These are phyloP conservation scores for Tylopilus plumbeoviolaceoides DNA, from an alignment of 768 basidiomycete species.

Conservation along the genomic window DNA sequence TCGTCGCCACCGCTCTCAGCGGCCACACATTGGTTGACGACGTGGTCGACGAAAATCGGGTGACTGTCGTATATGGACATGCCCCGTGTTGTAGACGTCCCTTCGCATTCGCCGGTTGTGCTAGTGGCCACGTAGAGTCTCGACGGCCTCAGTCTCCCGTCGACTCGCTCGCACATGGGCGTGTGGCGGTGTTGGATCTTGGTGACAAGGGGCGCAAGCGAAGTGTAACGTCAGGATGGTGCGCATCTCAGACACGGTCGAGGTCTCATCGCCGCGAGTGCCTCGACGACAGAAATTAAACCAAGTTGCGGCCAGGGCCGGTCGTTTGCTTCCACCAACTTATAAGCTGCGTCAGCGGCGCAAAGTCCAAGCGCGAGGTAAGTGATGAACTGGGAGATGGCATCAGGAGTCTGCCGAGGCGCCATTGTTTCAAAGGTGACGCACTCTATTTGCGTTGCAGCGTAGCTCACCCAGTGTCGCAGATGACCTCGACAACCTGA, in stretches of 20 bases:
- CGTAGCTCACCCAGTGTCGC: no score
- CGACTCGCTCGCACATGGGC: constrained; percentile 8
- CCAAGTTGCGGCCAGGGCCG: constrained; percentile 17
- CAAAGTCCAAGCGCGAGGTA: constrained; percentile 81
- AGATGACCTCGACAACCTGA: no score
- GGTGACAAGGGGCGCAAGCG: constrained; percentile 1
- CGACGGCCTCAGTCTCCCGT: constrained; percentile 15
- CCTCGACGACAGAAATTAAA: constrained; percentile 21
- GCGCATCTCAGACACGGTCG: constrained; percentile 23
- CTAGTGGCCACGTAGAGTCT: constrained; percentile 19
- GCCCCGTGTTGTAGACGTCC: not conserved
- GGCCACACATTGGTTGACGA: constrained; percentile 29
- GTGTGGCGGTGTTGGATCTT: not conserved
- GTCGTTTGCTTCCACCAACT: constrained; percentile 69
- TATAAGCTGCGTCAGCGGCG: constrained; percentile 60
- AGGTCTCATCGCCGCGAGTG: constrained; percentile 16
- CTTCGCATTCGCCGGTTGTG: not conserved
- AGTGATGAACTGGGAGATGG: constrained; percentile 55
- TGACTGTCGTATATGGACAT: not conserved
- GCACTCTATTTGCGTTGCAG: no score
- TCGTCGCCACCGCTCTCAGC: constrained; percentile 23
- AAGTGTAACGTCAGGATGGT: constrained; percentile 24
- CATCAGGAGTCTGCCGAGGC: no score
- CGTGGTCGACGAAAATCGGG: not conserved
- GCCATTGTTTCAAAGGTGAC: no score